phyloP scores from a whole-genome alignment of 1,139 yeast genomes.

The Magnusiomyces suaveolens region DNA sequence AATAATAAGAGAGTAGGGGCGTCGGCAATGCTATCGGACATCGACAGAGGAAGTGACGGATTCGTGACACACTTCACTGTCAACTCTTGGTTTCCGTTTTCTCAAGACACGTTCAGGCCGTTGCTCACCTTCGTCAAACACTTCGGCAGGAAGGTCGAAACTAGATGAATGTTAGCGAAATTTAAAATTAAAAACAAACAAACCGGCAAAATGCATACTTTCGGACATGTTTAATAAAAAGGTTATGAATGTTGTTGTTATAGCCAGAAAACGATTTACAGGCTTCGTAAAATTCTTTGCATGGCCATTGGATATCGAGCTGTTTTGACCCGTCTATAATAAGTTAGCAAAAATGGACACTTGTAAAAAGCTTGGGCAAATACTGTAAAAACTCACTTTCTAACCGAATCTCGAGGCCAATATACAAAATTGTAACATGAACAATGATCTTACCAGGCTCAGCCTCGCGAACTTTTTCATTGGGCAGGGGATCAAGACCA shows the following conservation, averaged over 20 bases:
- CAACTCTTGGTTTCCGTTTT: background rate
- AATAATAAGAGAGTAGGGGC: background rate
- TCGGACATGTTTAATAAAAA: slow-evolving; percentile 66
- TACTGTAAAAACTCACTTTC: slow-evolving; percentile 27
- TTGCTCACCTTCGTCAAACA: slow-evolving; percentile 65
- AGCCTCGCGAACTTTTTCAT: slow-evolving; percentile 25
- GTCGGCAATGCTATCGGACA: background rate
- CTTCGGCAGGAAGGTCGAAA: slow-evolving; percentile 76
- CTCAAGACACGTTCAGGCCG: slow-evolving; percentile 4
- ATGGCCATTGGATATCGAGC: slow-evolving; percentile 82
- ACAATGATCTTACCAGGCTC: slow-evolving; percentile 34
- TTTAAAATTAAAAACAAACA: background rate
- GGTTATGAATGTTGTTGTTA: slow-evolving; percentile 46
- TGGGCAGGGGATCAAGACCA: slow-evolving; percentile 17
- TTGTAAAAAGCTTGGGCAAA: background rate
- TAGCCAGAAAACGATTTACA: slow-evolving; percentile 67
- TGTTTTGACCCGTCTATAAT: slow-evolving; percentile 33
- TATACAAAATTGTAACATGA: slow-evolving; percentile 64
- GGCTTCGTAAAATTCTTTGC: slow-evolving; percentile 73
- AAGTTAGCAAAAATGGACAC: background rate
- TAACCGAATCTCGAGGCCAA: slow-evolving; percentile 64
- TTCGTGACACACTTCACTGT: slow-evolving; percentile 1
- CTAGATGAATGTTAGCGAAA: slow-evolving; percentile 39
- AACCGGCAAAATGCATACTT: slow-evolving; percentile 27
- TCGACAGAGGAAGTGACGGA: background rate